Percentiles rank a stretch among this genome's conserved stretches.
Evolutionary conservation across 805 yeast species (phyloP).

Genomic region (Metschnikowia henanensis): DNA sequence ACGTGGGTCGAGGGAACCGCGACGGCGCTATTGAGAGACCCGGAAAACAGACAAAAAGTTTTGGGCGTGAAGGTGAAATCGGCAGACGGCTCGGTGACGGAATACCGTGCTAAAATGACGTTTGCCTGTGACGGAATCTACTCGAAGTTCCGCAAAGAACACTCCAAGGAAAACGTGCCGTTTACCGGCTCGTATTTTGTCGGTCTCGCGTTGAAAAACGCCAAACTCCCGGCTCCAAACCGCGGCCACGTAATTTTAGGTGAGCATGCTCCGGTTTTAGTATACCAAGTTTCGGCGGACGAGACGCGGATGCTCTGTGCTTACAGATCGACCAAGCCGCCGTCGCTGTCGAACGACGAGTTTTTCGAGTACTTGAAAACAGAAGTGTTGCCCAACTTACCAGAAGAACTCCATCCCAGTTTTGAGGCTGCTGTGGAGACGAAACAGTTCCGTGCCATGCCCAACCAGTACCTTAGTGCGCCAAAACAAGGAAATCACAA

Average conservation of each 20-base stretch:
- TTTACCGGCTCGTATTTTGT: constrained; percentile 79
- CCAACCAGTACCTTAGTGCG: constrained; percentile 89
- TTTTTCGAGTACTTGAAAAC: constrained; percentile 57
- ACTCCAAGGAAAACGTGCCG: constrained; percentile 63
- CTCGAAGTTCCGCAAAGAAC: constrained; percentile 83
- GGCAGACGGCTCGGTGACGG: constrained; percentile 27
- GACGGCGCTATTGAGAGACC: constrained; percentile 58
- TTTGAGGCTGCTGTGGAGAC: constrained; percentile 59
- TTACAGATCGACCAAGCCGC: constrained; percentile 69
- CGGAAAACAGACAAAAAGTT: constrained; percentile 49
- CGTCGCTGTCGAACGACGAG: constrained; percentile 59
- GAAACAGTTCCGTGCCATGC: constrained; percentile 78
- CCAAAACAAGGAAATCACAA: constrained; percentile 50
- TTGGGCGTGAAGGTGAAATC: constrained; percentile 70
- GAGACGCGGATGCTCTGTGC: constrained; percentile 93
- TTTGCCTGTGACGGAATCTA: constrained; percentile 92
- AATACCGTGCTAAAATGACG: constrained; percentile 60
- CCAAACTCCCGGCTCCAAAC: constrained; percentile 68
- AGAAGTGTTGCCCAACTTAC: constrained; percentile 68
- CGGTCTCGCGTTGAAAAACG: constrained; percentile 74
- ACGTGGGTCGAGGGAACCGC: constrained; percentile 83
- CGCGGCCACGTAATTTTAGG: constrained; percentile 93
- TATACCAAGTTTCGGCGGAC: constrained; percentile 80
- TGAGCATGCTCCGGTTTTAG: constrained; percentile 80
- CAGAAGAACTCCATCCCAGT: constrained; percentile 62